Base-by-base conservation (phyloP, 2,329 filamentous ascomycete genomes). In the Scedosporium boydii region DNA sequence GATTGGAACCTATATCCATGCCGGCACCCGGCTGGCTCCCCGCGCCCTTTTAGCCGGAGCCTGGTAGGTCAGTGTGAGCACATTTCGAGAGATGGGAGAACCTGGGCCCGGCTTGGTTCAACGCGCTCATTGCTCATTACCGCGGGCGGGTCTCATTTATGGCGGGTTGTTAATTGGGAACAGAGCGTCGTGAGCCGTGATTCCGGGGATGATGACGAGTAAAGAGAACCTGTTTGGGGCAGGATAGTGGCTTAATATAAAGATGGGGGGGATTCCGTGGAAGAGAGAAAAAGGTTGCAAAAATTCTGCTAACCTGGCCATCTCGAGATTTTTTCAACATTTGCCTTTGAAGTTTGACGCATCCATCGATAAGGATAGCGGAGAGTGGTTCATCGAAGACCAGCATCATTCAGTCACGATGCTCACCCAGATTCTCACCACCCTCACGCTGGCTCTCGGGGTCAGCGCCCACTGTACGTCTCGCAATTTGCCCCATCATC, bases 401-500 rank as follows among this genome's bases (percentile, higher is more conserved):
- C 12, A 38, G 34, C 34, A 38, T 38, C 34, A 23, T 9, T 18
- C 42, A 41, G 44, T 14, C 34, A 62, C 27, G 26, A 62, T 63
- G 62, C 46, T 63, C 16, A 3, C 51, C 21, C 7, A 21, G 12
- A 29, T 27, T 14, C 23, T 63, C n/a, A 34, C 59, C 9, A 27
- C 51, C 58, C 38, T 29, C 21, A 21, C 62, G 21, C 58, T 63
- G 48, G 62, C 58, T 23, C 48, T 63, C 6, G 62, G 62, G 3
- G 58, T 48, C 16, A 57, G 16, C 58, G 62, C 62, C 46, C 62
- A 63, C 58, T 63, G 62, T 63, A 60, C 6, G 62, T 60, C 55
- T 21, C 18, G 21, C 21, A 42, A 7, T 21, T 34, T 12, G 7
- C 55, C 18, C n/a, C 21, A 12, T 48, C 16, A 26, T 27, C 38